These are phyloP conservation scores for Aspergillus cristatus DNA, from an alignment of 495 filamentous ascomycete genomes.

Conservation along the genomic window DNA sequence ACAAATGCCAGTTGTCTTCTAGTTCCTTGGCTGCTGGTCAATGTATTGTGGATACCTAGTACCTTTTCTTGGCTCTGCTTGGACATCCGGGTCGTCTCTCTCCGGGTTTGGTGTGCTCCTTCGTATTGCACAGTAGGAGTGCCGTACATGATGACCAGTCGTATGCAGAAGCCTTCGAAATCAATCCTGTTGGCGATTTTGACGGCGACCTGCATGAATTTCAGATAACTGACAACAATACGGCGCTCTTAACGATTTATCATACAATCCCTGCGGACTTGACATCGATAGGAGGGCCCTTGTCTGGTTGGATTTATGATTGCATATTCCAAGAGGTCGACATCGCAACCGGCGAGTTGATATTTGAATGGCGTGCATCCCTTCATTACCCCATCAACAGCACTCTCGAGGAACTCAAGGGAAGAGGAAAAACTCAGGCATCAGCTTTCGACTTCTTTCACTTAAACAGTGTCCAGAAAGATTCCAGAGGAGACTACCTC, in stretches of 20 bases:
- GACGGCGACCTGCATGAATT: constrained; percentile 20
- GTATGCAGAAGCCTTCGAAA: constrained; percentile 28
- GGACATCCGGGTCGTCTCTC: no score
- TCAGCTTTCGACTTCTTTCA: constrained; percentile 41
- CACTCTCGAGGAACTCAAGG: constrained; percentile 7
- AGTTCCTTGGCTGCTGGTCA: no score
- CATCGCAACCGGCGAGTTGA: constrained; percentile 19
- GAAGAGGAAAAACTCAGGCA: constrained; percentile 8
- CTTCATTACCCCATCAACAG: constrained; percentile 19
- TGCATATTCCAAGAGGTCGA: constrained; percentile 29
- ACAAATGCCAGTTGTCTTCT: no score
- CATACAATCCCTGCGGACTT: constrained; percentile 9
- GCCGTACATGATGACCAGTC: no score
- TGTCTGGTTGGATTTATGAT: constrained; percentile 24
- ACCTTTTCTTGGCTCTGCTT: no score
- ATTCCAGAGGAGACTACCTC: constrained; percentile 39
- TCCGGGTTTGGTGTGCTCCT: no score
- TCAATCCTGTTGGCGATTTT: constrained; percentile 25
- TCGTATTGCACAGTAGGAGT: no score
- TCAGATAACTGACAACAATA: constrained; percentile 12
- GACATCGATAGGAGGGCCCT: constrained; percentile 10
- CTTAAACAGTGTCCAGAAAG: constrained; percentile 46
- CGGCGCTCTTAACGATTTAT: constrained; percentile 15
- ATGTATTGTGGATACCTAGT: no score
- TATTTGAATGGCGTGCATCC: constrained; percentile 30